Percentiles rank a stretch among this genome's conserved stretches.
phyloP scores from a whole-genome alignment of 2,329 filamentous ascomycete genomes.

The Ilyonectria sp. region DNA sequence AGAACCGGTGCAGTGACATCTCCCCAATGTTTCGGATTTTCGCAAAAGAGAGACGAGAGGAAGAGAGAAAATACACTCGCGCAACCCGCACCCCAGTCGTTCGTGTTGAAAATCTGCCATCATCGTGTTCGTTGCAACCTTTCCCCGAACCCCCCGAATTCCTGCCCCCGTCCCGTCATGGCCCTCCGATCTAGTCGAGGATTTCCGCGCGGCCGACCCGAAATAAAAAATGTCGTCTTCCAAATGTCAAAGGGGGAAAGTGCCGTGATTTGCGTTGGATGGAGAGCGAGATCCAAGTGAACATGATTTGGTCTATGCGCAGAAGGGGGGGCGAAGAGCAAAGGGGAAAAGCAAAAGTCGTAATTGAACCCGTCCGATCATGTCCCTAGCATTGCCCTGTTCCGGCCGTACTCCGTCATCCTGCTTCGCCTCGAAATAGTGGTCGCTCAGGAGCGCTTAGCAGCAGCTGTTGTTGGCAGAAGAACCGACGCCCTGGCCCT shows the following conservation, averaged over 20 bases:
- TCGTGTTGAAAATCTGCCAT: constrained; percentile 37
- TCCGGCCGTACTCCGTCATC: constrained; percentile 47
- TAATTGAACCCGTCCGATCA: constrained; percentile 51
- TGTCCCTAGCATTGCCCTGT: constrained; percentile 48
- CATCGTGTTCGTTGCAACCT: constrained; percentile 30
- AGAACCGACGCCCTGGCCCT: constrained; percentile 93
- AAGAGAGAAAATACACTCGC: constrained; percentile 44
- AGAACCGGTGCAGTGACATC: constrained; percentile 25
- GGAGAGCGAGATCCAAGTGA: constrained; percentile 52
- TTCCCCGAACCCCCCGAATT: constrained; percentile 31
- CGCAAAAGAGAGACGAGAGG: constrained; percentile 28
- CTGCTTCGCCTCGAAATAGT: constrained; percentile 46
- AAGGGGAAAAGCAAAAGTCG: constrained; percentile 47
- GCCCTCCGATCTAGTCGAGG: constrained; percentile 25
- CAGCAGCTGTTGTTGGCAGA: constrained; percentile 91
- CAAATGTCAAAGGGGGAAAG: constrained; percentile 38
- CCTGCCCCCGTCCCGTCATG: constrained; percentile 22
- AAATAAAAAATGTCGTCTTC: constrained; percentile 35
- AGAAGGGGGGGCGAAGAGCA: constrained; percentile 45
- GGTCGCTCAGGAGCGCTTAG: constrained; percentile 66
- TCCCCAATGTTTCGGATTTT: constrained; percentile 24
- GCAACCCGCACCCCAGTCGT: constrained; percentile 35
- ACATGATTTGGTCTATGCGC: constrained; percentile 57
- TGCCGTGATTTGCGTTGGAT: constrained; percentile 35
- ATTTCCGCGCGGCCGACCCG: constrained; percentile 28